A percentile compares a stretch with the other conserved stretches of the same genome.
Conservation (phyloP, 768 basidiomycete species). For the Mycena vulgaris region DNA sequence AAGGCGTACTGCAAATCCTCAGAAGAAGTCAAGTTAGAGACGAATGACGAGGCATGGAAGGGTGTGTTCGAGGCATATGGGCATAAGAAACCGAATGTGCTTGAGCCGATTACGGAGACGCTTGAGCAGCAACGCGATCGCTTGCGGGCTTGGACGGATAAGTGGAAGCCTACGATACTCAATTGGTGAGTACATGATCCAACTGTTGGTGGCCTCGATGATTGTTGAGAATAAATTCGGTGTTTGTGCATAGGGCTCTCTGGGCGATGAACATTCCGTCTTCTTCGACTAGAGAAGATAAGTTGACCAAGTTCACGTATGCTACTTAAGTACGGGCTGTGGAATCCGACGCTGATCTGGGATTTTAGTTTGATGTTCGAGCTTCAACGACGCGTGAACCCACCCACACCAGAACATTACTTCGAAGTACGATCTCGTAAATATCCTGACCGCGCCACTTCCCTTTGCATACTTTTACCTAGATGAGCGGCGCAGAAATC, state of each 20-base stretch:
- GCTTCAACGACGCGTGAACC: conserved; percentile 20
- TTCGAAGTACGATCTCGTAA: conserved; percentile 7
- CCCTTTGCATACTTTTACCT: not conserved
- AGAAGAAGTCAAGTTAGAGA: conserved; percentile 1
- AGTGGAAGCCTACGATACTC: conserved; percentile 19
- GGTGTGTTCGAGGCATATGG: not conserved
- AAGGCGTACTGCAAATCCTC: conserved; percentile 18
- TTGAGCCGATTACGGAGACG: conserved; percentile 14
- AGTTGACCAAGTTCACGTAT: conserved; percentile 22
- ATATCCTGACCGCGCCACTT: not conserved
- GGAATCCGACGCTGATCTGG: not conserved
- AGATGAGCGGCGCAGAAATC: conserved; percentile 30
- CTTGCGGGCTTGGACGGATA: conserved; percentile 19
- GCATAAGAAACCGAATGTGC: conserved; percentile 10
- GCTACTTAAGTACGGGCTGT: not conserved
- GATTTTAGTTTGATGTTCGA: conserved; percentile 25
- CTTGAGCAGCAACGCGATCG: conserved; percentile 4
- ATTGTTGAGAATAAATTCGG: not conserved
- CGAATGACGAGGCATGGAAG: conserved; percentile 20
- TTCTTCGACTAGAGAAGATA: conserved; percentile 22
- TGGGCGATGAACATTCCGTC: conserved; percentile 29
- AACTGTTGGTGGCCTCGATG: not conserved
- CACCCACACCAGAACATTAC: conserved; percentile 17
- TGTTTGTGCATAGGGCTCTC: conserved; percentile 11
- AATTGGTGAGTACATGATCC: conserved; percentile 22